These are phyloP conservation scores for Myriosclerotinia scirpicola DNA, from an alignment of 2,329 filamentous ascomycete genomes.

Conservation along the genomic window DNA sequence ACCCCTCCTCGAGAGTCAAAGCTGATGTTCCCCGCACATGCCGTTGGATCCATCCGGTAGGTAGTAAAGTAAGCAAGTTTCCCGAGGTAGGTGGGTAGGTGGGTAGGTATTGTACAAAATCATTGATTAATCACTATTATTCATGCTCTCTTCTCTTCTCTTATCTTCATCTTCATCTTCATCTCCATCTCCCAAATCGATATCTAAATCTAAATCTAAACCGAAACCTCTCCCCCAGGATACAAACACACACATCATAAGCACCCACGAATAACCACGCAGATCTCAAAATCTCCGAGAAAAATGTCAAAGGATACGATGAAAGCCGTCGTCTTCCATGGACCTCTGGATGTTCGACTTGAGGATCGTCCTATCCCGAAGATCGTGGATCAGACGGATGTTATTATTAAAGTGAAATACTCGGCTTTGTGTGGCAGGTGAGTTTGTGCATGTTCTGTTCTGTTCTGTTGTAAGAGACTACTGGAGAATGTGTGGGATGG, in stretches of 20 bases:
- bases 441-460: conserved; percentile 39
- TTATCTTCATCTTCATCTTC: too few relatives aligned
- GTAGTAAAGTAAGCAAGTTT: background rate
- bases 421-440: conserved; percentile 88
- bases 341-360: conserved; percentile 47
- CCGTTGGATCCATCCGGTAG: too few relatives aligned
- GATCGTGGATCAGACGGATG: conserved; percentile 68
- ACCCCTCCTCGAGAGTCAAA: conserved; percentile 5
- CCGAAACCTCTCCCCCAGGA: background rate
- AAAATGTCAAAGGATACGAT: conserved; percentile 55
- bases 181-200: too few relatives aligned
- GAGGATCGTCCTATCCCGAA: conserved; percentile 78
- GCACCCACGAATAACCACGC: too few relatives aligned
- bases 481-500: too few relatives aligned
- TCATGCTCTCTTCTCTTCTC: background rate
- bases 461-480: too few relatives aligned
- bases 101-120: background rate
- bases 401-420: conserved; percentile 79
- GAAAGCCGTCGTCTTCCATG: conserved; percentile 88
- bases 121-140: background rate
- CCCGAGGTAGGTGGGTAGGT: conserved; percentile 17
- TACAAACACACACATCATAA: background rate
- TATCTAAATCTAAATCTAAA: background rate
- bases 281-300: background rate
- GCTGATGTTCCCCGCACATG: background rate